Conservation (phyloP, 129 eudicot species). For the Logfia minima region DNA sequence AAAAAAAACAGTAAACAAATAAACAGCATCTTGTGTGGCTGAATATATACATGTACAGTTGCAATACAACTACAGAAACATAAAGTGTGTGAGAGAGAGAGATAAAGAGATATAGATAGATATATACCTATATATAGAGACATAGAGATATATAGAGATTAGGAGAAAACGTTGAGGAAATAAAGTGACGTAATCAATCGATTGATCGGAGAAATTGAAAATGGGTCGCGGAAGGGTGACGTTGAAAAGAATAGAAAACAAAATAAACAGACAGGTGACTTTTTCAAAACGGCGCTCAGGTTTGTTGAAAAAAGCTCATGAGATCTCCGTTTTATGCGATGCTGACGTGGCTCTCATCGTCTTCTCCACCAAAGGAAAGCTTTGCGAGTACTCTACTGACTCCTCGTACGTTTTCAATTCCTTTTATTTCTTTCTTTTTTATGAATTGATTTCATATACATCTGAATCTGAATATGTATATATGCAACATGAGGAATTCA, state of each 20-base stretch:
- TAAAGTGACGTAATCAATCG: neutral
- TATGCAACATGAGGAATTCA: slow-evolving; percentile 14
- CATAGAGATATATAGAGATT: neutral
- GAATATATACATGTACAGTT: neutral
- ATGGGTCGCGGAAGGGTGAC: slow-evolving; percentile 92
- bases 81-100: neutral
- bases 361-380: slow-evolving; percentile 82
- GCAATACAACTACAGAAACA: neutral
- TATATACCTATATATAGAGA: neutral
- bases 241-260: slow-evolving; percentile 89
- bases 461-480: neutral
- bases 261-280: slow-evolving; percentile 79
- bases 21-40: neutral
- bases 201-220: neutral
- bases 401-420: slow-evolving; percentile 46
- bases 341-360: slow-evolving; percentile 75
- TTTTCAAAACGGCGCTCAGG: slow-evolving; percentile 79
- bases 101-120: slow-evolving; percentile 1
- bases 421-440: neutral
- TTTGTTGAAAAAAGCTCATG: slow-evolving; percentile 77
- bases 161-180: neutral
- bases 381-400: slow-evolving; percentile 77
- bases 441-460: neutral
- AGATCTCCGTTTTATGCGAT: slow-evolving; percentile 88
- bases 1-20: neutral